Evolutionary conservation across 768 basidiomycete genomes (phyloP), one percentile per base, ranked within the genome.

Genomic region (Mycena filopes): DNA sequence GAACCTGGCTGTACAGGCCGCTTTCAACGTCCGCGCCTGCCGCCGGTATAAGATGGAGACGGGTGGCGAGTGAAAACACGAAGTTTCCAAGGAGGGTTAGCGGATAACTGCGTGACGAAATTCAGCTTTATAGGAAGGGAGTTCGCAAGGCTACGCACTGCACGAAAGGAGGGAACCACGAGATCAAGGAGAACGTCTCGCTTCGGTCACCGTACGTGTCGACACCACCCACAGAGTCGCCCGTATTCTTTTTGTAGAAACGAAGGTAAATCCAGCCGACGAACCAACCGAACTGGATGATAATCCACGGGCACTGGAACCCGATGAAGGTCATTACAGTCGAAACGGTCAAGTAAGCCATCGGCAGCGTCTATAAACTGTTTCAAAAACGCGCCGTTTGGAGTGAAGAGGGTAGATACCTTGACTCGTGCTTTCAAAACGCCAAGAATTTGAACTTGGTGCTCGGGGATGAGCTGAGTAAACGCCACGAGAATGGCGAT

Each of bases 241-340:
- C 83, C 5, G 85, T 80, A 72, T 91, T 92, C 76, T 92, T 90
- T 81, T 99, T 99, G 84, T 98, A 95, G 83, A 99, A 99, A 40
- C 98, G 89, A 36, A 99, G 86, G 79, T 98, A 99, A 57, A 94
- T 84, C 93, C 95, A 99, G 33, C 92, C 87, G 10, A 96, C 93
- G 60, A 98, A 91, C 95, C 97, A 99, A n/a, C 97, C 98, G 76
- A 98, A 99, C 74, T 99, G 98, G 68, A 99, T 96, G 73, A 96
- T 80, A 54, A 96, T 94, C 82, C 89, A 97, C 18, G 95, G 95
- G 61, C 89, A 91, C 75, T 95, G 95, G 79, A 90, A 90, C 23
- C 95, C 95, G 47, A 95, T 63, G 50, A 97, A 69, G 67, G 89
- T 91, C 79, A 95, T 82, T 28, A 98, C 85, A 64, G 92, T 95